Base-by-base conservation (phyloP, 2,329 filamentous ascomycete genomes). In the Tolypocladium inflatum region DNA sequence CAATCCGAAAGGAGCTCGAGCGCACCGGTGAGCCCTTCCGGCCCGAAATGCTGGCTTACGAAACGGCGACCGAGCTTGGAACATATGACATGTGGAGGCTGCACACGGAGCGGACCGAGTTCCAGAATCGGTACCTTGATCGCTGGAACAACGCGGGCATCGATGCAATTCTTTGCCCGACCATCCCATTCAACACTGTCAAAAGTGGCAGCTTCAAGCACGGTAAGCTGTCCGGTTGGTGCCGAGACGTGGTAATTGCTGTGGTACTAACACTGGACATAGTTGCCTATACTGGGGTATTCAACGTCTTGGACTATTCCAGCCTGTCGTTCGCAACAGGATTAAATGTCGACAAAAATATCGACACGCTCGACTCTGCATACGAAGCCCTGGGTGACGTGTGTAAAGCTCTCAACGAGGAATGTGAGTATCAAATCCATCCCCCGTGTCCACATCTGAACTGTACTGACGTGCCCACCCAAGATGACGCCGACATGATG, bases 81-180 rank as follows among this genome's bases (percentile, higher is more conserved):
- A 76, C 73, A 0, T 67, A 70, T 4, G 77, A 78, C 6, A 75
- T 80, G 70, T 81, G 79, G 79, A 70, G 72, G 62, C 63, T 80
- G 52, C 77, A 80, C 30, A 54, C 73, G 1, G 76, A 80, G 59
- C 70, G 78, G 9, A 70, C 73, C 0, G 74, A 67, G 0, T 79
- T 73, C 61, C 77, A 79, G 67, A 77, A 77, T 61, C 66, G 67
- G 11, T 78, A 79, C 55, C 67, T 79, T 0, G 74, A 79, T 45
- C 70, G 74, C 2, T 80, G 78, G 78, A 73, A 73, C 39, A 67
- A 65, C 53, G 73, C 74, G 0, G 76, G 74, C 1, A 78, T 87
- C 9, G 87, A 89, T 65, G 83, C 83, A 1, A 77, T 89, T 10
- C 67, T 89, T 1, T 83, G 81, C 55, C 85, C 86, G 0, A 78